phyloP scores from a whole-genome alignment of 2,329 filamentous ascomycete species.

The Stemphylium vesicarium region DNA sequence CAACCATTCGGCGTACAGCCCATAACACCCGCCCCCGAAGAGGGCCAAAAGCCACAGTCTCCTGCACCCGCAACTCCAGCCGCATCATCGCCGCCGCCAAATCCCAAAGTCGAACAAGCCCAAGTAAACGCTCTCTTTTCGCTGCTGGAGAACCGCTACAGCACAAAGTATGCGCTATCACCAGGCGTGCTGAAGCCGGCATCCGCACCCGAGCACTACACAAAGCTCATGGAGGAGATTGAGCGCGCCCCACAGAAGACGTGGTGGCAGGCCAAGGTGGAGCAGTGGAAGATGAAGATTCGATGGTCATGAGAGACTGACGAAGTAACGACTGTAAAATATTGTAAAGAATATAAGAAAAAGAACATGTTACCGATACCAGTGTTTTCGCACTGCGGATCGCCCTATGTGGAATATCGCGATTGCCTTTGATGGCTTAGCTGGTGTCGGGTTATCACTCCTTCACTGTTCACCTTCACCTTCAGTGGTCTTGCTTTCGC shows the following conservation, averaged over 20 bases:
- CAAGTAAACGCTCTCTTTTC: constrained; percentile 66
- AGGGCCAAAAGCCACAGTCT: constrained; percentile 12
- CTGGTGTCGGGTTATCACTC: no score
- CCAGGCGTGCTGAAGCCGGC: constrained; percentile 38
- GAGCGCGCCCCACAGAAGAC: constrained; percentile 43
- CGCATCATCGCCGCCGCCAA: constrained; percentile 16
- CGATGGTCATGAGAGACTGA: constrained; percentile 34
- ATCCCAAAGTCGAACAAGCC: constrained; percentile 46
- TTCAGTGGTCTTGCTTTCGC: not conserved
- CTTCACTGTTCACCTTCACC: not conserved
- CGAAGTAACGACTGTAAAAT: constrained; percentile 6
- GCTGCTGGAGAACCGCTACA: constrained; percentile 65
- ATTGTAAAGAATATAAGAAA: constrained; percentile 7
- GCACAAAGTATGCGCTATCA: constrained; percentile 47
- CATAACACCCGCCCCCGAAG: constrained; percentile 26
- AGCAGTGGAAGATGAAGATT: constrained; percentile 49
- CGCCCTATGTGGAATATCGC: no score
- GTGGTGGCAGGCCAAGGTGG: constrained; percentile 44
- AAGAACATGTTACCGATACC: not conserved
- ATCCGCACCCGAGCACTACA: constrained; percentile 47
- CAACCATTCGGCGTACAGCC: constrained; percentile 36
- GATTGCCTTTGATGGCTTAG: no score
- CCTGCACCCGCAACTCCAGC: constrained; percentile 13
- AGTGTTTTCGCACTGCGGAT: no score
- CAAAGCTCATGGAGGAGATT: constrained; percentile 45